These are phyloP conservation scores for Cadophora malorum DNA, from an alignment of 2,329 filamentous ascomycete species.

Conservation along the genomic window DNA sequence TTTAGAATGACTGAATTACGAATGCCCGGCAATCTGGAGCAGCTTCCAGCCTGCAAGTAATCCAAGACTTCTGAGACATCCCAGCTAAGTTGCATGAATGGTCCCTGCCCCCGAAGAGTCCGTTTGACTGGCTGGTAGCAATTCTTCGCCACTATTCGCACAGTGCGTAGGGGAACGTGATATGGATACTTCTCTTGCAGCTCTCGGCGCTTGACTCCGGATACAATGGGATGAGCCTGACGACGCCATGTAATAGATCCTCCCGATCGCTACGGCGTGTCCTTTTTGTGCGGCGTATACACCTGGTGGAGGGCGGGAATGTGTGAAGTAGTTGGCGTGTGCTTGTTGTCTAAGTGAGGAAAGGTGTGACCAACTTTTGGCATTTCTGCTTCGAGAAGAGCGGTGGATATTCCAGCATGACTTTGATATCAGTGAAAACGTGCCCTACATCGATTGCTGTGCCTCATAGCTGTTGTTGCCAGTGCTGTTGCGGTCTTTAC, in stretches of 20 bases:
- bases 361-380: background rate
- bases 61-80: conserved; percentile 1
- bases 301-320: background rate
- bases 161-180: conserved; percentile 3
- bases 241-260: background rate
- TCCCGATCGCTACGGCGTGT: background rate
- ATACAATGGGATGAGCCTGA: background rate
- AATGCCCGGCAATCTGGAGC: conserved; percentile 4
- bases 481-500: background rate
- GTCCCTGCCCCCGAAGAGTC: background rate
- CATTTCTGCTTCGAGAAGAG: background rate
- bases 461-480: background rate
- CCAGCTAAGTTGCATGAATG: background rate
- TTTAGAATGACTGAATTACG: conserved; percentile 6
- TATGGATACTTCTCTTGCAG: background rate
- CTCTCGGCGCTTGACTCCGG: background rate
- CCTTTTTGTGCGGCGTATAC: background rate
- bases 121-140: conserved; percentile 1
- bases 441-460: no score
- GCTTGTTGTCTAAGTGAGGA: background rate
- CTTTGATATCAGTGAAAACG: background rate
- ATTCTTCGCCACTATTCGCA: conserved; percentile 9
- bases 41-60: background rate
- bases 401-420: background rate
- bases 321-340: background rate